Conservation (phyloP, 257 asterid genomes). For the Fraxinus cuspidata region DNA sequence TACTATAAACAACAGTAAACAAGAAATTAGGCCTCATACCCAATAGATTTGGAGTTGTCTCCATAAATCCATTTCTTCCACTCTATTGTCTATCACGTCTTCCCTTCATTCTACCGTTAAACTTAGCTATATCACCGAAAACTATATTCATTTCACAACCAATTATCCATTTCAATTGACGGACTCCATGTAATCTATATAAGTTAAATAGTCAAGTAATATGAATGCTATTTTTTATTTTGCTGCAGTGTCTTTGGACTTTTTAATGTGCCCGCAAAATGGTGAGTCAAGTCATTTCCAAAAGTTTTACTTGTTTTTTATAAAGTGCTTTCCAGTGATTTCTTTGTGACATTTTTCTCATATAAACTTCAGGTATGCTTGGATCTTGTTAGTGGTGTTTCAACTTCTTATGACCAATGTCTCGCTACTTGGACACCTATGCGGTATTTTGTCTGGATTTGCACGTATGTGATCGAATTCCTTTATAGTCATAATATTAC, state of each 20-base stretch:
- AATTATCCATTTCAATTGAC: conserved; percentile 18
- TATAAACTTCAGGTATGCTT: conserved; percentile 57
- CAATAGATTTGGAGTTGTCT: neutral
- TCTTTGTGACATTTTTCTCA: conserved; percentile 9
- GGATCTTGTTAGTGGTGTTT: conserved; percentile 80
- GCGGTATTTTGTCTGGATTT: conserved; percentile 85
- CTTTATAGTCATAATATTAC: neutral
- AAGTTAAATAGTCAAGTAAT: conserved; percentile 12
- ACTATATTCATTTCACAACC: neutral
- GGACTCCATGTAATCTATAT: conserved; percentile 9
- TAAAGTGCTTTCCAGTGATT: conserved; percentile 16
- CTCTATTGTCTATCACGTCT: neutral
- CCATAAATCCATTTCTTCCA: neutral
- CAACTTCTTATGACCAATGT: conserved; percentile 87
- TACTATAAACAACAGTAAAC: conserved; percentile 11
- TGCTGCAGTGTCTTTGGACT: conserved; percentile 90
- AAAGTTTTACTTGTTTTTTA: conserved; percentile 18
- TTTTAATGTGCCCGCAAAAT: conserved; percentile 91
- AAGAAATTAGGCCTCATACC: neutral
- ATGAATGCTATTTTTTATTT: conserved; percentile 15
- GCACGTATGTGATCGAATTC: conserved; percentile 58
- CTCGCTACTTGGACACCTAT: conserved; percentile 73
- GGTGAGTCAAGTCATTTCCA: conserved; percentile 41
- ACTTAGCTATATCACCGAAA: neutral
- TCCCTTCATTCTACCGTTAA: neutral